A percentile compares a stretch with the other conserved stretches of the same genome.
phyloP scores from a whole-genome alignment of 148 eudicot genomes.

The Rhododendron mucronatum region DNA sequence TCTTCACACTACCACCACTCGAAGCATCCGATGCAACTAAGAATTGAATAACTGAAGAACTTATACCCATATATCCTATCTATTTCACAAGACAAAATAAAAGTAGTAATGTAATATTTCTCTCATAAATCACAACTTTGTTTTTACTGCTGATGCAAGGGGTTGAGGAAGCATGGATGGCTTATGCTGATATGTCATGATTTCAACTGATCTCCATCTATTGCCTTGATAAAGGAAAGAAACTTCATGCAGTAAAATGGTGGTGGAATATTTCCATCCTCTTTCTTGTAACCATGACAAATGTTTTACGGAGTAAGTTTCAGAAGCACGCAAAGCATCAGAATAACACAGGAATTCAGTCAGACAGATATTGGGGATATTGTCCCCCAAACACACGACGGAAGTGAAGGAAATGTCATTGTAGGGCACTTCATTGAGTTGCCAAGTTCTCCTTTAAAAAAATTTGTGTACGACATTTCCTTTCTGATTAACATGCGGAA shows the following conservation, averaged over 20 bases:
- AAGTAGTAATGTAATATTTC: neutral
- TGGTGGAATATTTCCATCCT: neutral
- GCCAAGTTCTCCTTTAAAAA: neutral
- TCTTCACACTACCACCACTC: conserved; percentile 31
- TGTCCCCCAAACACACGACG: neutral
- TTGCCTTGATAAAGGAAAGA: neutral
- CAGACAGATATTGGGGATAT: neutral
- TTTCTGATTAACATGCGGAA: too few relatives aligned
- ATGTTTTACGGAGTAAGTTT: neutral
- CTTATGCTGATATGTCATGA: neutral
- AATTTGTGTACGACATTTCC: neutral
- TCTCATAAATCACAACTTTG: neutral
- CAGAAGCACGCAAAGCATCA: neutral
- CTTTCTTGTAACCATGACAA: neutral
- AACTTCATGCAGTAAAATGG: neutral
- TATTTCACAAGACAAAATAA: neutral
- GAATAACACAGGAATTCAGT: neutral
- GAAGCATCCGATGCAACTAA: conserved; percentile 32
- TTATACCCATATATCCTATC: neutral
- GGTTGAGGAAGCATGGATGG: neutral
- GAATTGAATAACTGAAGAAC: conserved; percentile 9
- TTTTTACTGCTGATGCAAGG: neutral
- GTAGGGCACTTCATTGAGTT: neutral
- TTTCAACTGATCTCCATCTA: neutral
- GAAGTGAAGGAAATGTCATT: neutral